These are phyloP conservation scores for Trametes maxima DNA, from an alignment of 768 basidiomycete species.

Conservation along the genomic window DNA sequence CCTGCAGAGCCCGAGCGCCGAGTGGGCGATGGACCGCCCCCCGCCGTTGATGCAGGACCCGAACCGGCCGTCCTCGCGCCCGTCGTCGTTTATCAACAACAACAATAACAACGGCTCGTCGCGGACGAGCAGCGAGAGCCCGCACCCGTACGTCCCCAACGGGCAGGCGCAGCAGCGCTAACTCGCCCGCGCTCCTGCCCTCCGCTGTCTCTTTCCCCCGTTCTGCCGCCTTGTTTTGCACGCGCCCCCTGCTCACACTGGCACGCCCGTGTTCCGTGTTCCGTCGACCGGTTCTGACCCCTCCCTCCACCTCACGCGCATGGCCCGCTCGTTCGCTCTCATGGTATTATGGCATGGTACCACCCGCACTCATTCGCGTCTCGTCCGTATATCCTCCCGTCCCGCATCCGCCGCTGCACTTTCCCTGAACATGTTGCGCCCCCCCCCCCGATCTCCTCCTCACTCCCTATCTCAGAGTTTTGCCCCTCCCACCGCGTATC, in stretches of 20 bases:
- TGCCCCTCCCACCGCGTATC: constrained; percentile 18
- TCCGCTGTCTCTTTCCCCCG: too few species aligned
- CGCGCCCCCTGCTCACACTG: constrained; percentile 15
- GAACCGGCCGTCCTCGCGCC: not conserved
- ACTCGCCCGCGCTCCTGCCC: constrained; percentile 14
- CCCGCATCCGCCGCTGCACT: not conserved
- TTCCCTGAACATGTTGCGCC: not conserved
- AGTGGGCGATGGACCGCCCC: constrained; percentile 27
- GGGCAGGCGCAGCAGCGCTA: constrained; percentile 32
- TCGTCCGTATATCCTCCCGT: constrained; percentile 14
- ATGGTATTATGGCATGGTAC: constrained; percentile 1
- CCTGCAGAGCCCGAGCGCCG: constrained; percentile 22
- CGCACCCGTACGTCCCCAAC: constrained; percentile 28
- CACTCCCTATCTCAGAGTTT: constrained; percentile 9
- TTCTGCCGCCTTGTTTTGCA: constrained; percentile 3
- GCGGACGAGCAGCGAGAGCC: constrained; percentile 34
- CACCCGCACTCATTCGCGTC: constrained; percentile 10
- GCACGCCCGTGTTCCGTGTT: not conserved
- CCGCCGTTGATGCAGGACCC: constrained; percentile 16
- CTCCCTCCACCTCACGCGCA: not conserved
- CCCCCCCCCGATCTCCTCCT: too few species aligned
- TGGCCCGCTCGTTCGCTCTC: not conserved
- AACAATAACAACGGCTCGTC: constrained; percentile 16
- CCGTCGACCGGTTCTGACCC: constrained; percentile 3
- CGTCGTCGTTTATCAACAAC: not conserved